Evolutionary conservation across 2,329 filamentous ascomycete species (phyloP).

Genomic region (Ilyonectria sp.): DNA sequence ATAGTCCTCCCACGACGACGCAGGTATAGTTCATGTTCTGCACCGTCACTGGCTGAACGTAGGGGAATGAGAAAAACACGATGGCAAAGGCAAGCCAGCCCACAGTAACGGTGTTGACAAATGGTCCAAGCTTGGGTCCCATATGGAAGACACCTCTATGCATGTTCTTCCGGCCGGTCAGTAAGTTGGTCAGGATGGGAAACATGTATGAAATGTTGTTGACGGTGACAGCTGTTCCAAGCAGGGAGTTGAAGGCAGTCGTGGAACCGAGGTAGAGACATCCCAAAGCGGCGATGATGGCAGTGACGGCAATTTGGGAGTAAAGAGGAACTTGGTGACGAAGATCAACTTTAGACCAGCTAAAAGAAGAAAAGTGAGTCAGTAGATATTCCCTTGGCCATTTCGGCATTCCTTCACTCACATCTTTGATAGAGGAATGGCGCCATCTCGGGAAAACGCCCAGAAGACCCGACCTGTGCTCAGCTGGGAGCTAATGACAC

Average conservation of each 20-base stretch:
- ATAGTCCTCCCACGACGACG: slow-evolving; percentile 59
- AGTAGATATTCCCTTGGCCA: too few species aligned
- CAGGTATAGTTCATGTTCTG: slow-evolving; percentile 66
- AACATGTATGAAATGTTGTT: slow-evolving; percentile 63
- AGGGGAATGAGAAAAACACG: slow-evolving; percentile 62
- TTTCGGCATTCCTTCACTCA: slow-evolving; percentile 21
- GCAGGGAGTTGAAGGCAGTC: slow-evolving; percentile 61
- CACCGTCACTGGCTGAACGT: slow-evolving; percentile 54
- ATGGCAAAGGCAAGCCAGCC: slow-evolving; percentile 58
- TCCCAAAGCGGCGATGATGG: slow-evolving; percentile 56
- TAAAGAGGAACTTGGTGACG: slow-evolving; percentile 56
- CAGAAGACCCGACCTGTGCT: slow-evolving; percentile 55
- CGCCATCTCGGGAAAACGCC: slow-evolving; percentile 62
- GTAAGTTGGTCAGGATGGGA: slow-evolving; percentile 61
- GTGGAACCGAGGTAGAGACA: slow-evolving; percentile 60
- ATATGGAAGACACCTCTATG: slow-evolving; percentile 58
- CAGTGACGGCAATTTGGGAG: slow-evolving; percentile 53
- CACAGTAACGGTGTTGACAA: slow-evolving; percentile 55
- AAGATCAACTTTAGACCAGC: slow-evolving; percentile 56
- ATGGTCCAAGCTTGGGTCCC: slow-evolving; percentile 49
- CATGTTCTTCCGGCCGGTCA: slow-evolving; percentile 57
- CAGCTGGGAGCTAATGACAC: slow-evolving; percentile 55
- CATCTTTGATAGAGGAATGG: slow-evolving; percentile 54
- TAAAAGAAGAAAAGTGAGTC: not conserved
- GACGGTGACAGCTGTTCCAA: slow-evolving; percentile 57